These are phyloP conservation scores for Pistacia vera DNA, from an alignment of 345 rosid species.

Conservation along the genomic window DNA sequence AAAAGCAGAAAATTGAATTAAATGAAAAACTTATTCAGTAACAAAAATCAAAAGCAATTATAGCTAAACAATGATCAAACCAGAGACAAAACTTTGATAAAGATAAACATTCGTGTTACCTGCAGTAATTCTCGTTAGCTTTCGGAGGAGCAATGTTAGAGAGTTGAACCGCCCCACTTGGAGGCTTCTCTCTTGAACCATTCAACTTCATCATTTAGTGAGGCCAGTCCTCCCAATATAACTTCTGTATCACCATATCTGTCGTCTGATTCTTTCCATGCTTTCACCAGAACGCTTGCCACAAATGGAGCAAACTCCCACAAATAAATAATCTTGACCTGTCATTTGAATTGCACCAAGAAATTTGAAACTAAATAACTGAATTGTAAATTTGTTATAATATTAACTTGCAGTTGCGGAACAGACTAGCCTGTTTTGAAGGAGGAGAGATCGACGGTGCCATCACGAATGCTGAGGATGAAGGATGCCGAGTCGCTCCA, in stretches of 20 bases:
- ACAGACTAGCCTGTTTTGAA: slow-evolving; percentile 83
- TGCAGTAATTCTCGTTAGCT: slow-evolving; percentile 61
- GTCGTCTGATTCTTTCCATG: slow-evolving; percentile 59
- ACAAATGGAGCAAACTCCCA: slow-evolving; percentile 69
- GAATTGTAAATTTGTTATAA: too few relatives aligned
- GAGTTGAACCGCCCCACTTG: slow-evolving; percentile 66
- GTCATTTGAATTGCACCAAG: slow-evolving; percentile 19
- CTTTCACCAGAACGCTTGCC: slow-evolving; percentile 75
- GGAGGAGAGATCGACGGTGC: slow-evolving; percentile 57
- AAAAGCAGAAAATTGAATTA: too few relatives aligned
- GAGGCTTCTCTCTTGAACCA: slow-evolving; percentile 86
- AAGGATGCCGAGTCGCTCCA: slow-evolving; percentile 74
- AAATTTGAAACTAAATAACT: too few relatives aligned
- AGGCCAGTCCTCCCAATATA: slow-evolving; percentile 61
- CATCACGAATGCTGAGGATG: slow-evolving; percentile 72
- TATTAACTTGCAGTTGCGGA: too few relatives aligned
- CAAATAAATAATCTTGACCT: slow-evolving; percentile 88
- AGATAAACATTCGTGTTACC: slow-evolving; percentile 31
- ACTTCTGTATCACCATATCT: slow-evolving; percentile 61
- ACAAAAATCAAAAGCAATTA: too few relatives aligned
- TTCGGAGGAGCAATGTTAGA: slow-evolving; percentile 49
- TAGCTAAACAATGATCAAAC: not conserved
- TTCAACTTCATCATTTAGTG: slow-evolving; percentile 65
- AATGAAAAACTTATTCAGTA: too few relatives aligned
- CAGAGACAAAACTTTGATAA: not conserved